Base-by-base conservation (phyloP, 2,329 filamentous ascomycete genomes). In the Botrytis tulipae region DNA sequence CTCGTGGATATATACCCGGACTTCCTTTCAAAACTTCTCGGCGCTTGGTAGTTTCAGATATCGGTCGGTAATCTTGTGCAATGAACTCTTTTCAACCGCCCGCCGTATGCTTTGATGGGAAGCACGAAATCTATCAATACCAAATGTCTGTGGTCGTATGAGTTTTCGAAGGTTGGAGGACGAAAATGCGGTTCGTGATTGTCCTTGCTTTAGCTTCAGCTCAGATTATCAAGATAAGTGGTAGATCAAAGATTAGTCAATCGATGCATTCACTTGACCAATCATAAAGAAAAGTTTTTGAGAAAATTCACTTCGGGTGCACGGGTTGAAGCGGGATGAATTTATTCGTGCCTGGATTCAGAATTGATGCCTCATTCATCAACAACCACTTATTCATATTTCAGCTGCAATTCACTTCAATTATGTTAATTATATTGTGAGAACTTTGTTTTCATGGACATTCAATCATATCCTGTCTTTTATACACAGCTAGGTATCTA, bases 401-500 rank as follows among this genome's bases (percentile, higher is more conserved):
- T 40, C 14, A 29, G 22, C 32, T 37, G 35, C 32, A 66, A n/a
- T 40, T 67, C 32, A 54, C 65, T 65, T 46, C 25, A 71, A 42
- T 35, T 37, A 42, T 32, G 35, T 44, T 20, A 10, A n/a, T 40
- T 29, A 9, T 25, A n/a, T 22, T 25, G 4, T 22, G n/a, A 25
- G 25, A 25, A 14, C 60, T 29, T 42, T 22, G 16, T 12, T 57
- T 42, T 42, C 40, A 67, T 37, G 61, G 37, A 72, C 14, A 57
- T 57, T 20, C 46, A 72, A 29, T 37, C 48, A 48, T 73, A 69
- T 73, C 67, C 71, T 61, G 69, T 69, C 44, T 70, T 75, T 76
- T 75, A 70, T 76, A 76, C 74, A 76, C 71, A 71, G 66, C 54
- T 73, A 75, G 61, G 57, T 75, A 76, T 76, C 61, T 73, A 75